These are phyloP conservation scores for Xylariaceae sp. DNA, from an alignment of 2,329 filamentous ascomycete species.

Conservation along the genomic window DNA sequence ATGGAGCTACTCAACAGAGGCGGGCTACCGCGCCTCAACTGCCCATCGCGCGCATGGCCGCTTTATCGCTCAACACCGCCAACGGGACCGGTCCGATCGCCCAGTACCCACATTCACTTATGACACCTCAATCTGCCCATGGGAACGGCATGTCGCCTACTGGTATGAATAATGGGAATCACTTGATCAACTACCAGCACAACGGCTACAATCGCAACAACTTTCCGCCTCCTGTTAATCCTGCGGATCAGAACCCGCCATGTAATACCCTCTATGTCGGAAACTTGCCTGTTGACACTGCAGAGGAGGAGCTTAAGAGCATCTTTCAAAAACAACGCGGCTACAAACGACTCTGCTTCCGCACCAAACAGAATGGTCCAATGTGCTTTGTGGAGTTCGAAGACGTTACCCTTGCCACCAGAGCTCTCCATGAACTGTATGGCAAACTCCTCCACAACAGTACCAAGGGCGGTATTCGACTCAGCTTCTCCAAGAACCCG, in stretches of 20 bases:
- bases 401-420: slow-evolving; percentile 85
- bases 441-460: slow-evolving; percentile 84
- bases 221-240: slow-evolving; percentile 76
- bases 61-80: slow-evolving; percentile 63
- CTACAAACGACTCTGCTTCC: slow-evolving; percentile 91
- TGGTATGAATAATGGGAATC: slow-evolving; percentile 40
- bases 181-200: slow-evolving; percentile 46
- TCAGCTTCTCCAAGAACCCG: slow-evolving; percentile 97
- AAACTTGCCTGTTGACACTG: slow-evolving; percentile 89
- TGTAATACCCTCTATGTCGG: slow-evolving; percentile 98
- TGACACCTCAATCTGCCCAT: slow-evolving; percentile 38
- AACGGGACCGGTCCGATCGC: slow-evolving; percentile 52
- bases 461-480: slow-evolving; percentile 85
- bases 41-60: slow-evolving; percentile 62
- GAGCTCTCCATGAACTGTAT: slow-evolving; percentile 83
- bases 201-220: slow-evolving; percentile 58
- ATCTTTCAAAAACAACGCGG: slow-evolving; percentile 90
- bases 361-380: slow-evolving; percentile 89
- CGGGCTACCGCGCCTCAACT: slow-evolving; percentile 68
- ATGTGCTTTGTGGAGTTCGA: slow-evolving; percentile 99
- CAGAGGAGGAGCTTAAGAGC: slow-evolving; percentile 90
- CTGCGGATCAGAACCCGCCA: slow-evolving; percentile 91
- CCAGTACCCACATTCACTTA: slow-evolving; percentile 36
- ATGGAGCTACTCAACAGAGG: slow-evolving; percentile 54
- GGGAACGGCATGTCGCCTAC: slow-evolving; percentile 52